Base-by-base conservation (phyloP, 139 green algal genomes). In the Dunaliella primolecta region DNA sequence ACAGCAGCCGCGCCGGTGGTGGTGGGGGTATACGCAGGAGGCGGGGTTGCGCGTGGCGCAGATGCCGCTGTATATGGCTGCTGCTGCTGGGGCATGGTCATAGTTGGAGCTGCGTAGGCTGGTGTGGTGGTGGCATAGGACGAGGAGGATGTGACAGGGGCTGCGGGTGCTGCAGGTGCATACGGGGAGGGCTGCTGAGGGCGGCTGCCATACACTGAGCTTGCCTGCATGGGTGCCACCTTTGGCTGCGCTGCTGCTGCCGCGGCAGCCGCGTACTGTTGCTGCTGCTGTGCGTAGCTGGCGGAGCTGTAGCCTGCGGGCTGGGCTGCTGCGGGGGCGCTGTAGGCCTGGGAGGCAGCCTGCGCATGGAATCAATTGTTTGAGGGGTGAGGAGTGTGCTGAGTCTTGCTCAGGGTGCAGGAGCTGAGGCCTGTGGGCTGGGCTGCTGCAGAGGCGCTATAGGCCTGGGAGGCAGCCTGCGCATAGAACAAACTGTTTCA, bases 21-120 rank as follows among this genome's bases (percentile, higher is more conserved):
- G 75, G 75, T 36, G 75, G 75, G n/a, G 2, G 80, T 64, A 24
- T 87, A 87, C 29, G 64, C 34, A 11, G 29, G 75, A 36, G 75
- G 75, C 36, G 30, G 75, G 7, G 75, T 36, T 38, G 75, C n/a
- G 31, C 7, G n/a, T 37, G 84, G 32, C 21, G 56, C 1, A 2
- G 34, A 20, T n/a, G 55, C 21, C 1, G 32, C 31, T 2, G 23
- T 0, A 37, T 87, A 87, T 0, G 30, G 24, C 29, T 64, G 34
- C 77, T 81, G 77, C 2, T 20, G 79, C 79, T 27, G 77, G 72
- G 36, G 74, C 77, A 36, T 70, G 77, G 21, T 81, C 30, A 33
- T 23, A 1, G 75, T 27, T 2, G 75, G 29, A 36, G 29, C n/a
- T 15, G 29, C 75, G 7, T 80, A 80, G 1, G n/a, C 75, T 27